Conservation (phyloP, 192 early-diverging fungal genomes). For the Backusella mclennaniae region DNA sequence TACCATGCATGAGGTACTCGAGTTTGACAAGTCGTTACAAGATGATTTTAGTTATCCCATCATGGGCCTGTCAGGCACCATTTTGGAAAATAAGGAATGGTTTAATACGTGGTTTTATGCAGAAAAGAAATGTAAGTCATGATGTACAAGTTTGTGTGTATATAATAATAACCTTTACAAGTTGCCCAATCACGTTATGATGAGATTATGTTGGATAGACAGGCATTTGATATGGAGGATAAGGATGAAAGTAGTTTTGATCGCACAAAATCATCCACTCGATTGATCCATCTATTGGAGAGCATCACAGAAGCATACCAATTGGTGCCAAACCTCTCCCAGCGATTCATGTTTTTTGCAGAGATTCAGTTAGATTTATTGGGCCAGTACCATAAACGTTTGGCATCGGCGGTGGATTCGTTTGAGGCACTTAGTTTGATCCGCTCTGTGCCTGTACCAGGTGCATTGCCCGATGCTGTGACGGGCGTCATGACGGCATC, state of each 20-base stretch:
- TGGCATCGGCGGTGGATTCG: slow-evolving; percentile 50
- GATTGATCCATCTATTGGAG: slow-evolving; percentile 59
- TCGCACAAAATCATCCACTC: slow-evolving; percentile 61
- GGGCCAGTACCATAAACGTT: slow-evolving; percentile 48
- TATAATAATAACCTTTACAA: slow-evolving; percentile 2
- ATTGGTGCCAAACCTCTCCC: slow-evolving; percentile 55
- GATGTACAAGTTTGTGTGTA: neutral
- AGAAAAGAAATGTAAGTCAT: slow-evolving; percentile 57
- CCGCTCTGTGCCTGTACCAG: slow-evolving; percentile 43
- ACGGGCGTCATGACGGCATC: slow-evolving; percentile 42
- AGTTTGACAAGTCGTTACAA: slow-evolving; percentile 68
- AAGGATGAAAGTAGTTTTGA: slow-evolving; percentile 40
- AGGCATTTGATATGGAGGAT: slow-evolving; percentile 58
- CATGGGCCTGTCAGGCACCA: slow-evolving; percentile 20
- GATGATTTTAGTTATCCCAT: slow-evolving; percentile 58
- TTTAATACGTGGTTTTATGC: slow-evolving; percentile 70
- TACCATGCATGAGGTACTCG: slow-evolving; percentile 60
- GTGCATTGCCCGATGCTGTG: slow-evolving; percentile 51
- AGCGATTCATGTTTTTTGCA: slow-evolving; percentile 54
- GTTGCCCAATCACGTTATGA: slow-evolving; percentile 59
- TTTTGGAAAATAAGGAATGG: slow-evolving; percentile 53
- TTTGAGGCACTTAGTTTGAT: slow-evolving; percentile 51
- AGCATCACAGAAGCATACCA: slow-evolving; percentile 61
- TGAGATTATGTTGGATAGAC: slow-evolving; percentile 56
- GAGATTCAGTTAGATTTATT: slow-evolving; percentile 66